Evolutionary conservation across 2,329 filamentous ascomycete genomes (phyloP).

Genomic region (Pseudogymnoascus sp.): DNA sequence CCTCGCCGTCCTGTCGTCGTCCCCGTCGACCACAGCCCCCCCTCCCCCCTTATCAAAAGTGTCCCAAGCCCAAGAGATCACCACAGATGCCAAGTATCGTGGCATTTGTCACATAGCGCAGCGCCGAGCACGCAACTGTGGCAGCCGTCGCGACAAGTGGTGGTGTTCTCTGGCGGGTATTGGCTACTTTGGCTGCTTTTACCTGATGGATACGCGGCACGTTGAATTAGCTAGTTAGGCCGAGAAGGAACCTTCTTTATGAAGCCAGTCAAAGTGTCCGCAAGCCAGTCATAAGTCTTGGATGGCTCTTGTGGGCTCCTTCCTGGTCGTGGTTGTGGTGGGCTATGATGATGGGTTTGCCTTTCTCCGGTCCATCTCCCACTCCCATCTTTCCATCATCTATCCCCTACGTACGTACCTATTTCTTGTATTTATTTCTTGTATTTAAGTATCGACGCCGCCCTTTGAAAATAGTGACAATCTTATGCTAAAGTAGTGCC

Average conservation of each 20-base stretch:
- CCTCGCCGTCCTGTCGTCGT: neutral
- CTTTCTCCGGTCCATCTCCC: neutral
- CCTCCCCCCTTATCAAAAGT: neutral
- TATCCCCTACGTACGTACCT: neutral
- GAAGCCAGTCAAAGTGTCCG: neutral
- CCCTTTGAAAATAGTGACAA: neutral
- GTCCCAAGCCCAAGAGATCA: neutral
- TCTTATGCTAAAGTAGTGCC: neutral
- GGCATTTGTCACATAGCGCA: conserved; percentile 50
- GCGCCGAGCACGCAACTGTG: conserved; percentile 57
- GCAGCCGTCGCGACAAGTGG: conserved; percentile 28
- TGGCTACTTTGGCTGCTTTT: neutral
- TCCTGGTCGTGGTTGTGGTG: neutral
- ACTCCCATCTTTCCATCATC: neutral
- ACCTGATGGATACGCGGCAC: neutral
- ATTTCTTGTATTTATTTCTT: no score
- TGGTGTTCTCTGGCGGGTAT: neutral
- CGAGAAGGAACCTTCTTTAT: conserved; percentile 3
- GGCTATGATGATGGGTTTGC: neutral
- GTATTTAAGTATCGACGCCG: neutral
- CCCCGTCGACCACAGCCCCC: neutral
- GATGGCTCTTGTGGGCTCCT: neutral
- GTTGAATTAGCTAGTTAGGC: neutral
- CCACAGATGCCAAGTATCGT: conserved; percentile 2
- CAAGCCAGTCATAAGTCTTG: neutral